A percentile compares a stretch with the other conserved stretches of the same genome.
phyloP scores from a whole-genome alignment of 1,284 basidiomycete genomes.

The Melampsora occidentalis region DNA sequence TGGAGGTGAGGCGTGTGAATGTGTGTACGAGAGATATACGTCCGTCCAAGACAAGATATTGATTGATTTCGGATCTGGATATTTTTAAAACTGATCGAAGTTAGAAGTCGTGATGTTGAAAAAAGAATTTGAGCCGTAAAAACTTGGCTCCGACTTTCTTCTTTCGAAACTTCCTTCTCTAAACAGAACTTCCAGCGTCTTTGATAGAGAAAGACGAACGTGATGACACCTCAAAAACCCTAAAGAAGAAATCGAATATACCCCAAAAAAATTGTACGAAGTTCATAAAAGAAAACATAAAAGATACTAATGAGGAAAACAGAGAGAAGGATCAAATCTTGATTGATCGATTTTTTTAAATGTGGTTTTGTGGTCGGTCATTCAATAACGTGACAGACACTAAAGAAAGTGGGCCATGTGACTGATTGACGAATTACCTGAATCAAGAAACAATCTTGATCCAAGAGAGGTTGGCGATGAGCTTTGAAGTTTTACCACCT shows the following conservation, averaged over 20 bases:
- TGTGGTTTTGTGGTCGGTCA: background rate
- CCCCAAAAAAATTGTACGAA: constrained; percentile 5
- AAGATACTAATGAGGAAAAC: too few species aligned
- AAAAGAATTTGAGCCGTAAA: too few species aligned
- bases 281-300: background rate
- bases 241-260: background rate
- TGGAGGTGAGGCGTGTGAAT: too few species aligned
- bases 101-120: too few species aligned
- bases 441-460: too few species aligned
- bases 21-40: too few species aligned
- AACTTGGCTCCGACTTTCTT: background rate
- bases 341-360: too few species aligned
- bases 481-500: background rate
- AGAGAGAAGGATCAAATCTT: too few species aligned
- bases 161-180: background rate
- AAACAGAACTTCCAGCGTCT: constrained; percentile 6
- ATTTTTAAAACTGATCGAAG: too few species aligned
- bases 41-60: too few species aligned
- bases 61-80: too few species aligned
- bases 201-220: background rate
- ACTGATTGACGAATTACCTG: background rate
- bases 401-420: background rate
- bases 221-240: constrained; percentile 1
- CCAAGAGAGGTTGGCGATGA: too few species aligned
- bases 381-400: background rate